Evolutionary conservation across 192 early-diverging fungal species (phyloP), one percentile per base, ranked within the genome.

Genomic region (Dispira simplex): DNA sequence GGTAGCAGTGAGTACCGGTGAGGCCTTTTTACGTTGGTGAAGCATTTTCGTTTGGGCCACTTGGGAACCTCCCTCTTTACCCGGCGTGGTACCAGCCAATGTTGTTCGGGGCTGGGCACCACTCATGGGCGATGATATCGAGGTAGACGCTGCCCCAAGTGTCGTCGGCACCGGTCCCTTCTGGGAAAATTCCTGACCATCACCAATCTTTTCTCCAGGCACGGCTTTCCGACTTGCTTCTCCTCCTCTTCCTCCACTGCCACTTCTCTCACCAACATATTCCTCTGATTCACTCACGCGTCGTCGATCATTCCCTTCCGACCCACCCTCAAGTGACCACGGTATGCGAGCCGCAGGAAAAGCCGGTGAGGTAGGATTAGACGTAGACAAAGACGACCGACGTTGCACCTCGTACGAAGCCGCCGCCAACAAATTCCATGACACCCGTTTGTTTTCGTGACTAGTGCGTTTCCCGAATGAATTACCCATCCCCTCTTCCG

Each of bases 361-460:
- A 27, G n/a, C 20, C 26, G 26, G n/a, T 14, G 55, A 57, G 21
- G n/a, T 20, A 14, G 55, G 14, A 57, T 16, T 27, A 27, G 14
- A 14, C 21, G 55, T 26, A 5, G 25, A 14, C 3, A 27, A 23
- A 20, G 55, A 57, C 55, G 55, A 26, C 3, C 55, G 55, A 44
- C 58, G 58, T 3, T 11, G n/a, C 3, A 21, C 58, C 32, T 28
- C 11, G 18, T 60, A 14, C 13, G 18, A n/a, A 1, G 21, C 58
- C 12, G 43, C 43, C 28, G 44, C 44, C 58, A 60, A 5, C 28
- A 44, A 28, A 16, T 60, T 60, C 58, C 58, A 60, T 18, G 58
- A 60, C 5, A 60, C 16, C 14, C 58, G 58, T 6, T 60, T 27
- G 8, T 49, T 49, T 16, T 49, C 48, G 18, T 4, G 18, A 49